phyloP scores from a whole-genome alignment of 257 asterid species.

The Asclepias syriaca region DNA sequence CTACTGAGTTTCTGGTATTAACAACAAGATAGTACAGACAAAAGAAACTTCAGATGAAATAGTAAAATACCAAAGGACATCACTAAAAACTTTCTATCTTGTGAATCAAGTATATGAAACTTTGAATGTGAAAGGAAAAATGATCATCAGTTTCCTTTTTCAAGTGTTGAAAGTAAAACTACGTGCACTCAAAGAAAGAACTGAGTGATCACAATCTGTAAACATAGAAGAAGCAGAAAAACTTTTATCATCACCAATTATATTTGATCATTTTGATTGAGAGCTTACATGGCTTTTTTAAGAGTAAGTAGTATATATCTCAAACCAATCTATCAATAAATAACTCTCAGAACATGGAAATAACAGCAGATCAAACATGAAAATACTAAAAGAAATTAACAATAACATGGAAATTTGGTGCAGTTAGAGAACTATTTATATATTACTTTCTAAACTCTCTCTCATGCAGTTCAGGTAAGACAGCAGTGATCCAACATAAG shows the following conservation, averaged over 20 bases:
- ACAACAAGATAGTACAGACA: conserved; percentile 11
- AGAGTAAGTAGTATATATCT: not conserved
- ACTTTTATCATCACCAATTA: not conserved
- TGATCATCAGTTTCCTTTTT: not conserved
- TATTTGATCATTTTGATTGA: not conserved
- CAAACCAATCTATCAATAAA: not conserved
- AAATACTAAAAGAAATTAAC: not conserved
- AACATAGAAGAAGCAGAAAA: not conserved
- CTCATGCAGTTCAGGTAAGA: not conserved
- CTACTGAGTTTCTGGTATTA: conserved; percentile 51
- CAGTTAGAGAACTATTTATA: not conserved
- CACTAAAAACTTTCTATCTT: not conserved
- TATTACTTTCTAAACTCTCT: not conserved
- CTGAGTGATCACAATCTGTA: not conserved
- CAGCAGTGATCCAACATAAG: not conserved
- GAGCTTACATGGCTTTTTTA: not conserved
- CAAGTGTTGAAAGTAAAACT: not conserved
- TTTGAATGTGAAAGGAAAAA: not conserved
- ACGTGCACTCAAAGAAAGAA: not conserved
- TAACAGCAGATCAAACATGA: not conserved
- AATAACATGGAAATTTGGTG: not conserved
- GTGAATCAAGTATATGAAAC: not conserved
- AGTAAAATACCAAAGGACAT: not conserved
- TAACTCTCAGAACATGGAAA: not conserved
- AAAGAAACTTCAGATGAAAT: not conserved